Percentiles rank a stretch among this genome's conserved stretches.
Conservation (phyloP, 768 basidiomycete species). For the Tylopilus balloui region DNA sequence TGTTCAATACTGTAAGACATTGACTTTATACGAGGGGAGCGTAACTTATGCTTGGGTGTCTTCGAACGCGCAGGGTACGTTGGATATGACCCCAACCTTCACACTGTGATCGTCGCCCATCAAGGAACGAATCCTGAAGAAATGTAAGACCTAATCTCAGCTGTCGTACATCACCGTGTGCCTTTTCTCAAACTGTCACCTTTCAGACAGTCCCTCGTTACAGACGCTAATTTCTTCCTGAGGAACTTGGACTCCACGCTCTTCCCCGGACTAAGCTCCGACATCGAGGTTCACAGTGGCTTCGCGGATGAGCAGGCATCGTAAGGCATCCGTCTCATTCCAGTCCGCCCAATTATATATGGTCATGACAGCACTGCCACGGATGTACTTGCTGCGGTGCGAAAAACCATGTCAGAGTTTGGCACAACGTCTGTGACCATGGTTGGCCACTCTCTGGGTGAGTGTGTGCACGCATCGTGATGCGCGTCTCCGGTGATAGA, state of each 20-base stretch:
- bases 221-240: constrained; percentile 40
- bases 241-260: constrained; percentile 34
- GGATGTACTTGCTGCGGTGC: constrained; percentile 42
- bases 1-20: constrained; percentile 40
- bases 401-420: constrained; percentile 35
- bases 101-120: constrained; percentile 36
- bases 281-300: constrained; percentile 43
- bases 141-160: constrained; percentile 19
- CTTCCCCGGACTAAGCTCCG: constrained; percentile 47
- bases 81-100: constrained; percentile 42
- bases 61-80: constrained; percentile 42
- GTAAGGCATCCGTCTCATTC: constrained; percentile 29
- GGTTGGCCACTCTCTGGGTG: constrained; percentile 43
- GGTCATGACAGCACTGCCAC: constrained; percentile 34
- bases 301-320: constrained; percentile 42
- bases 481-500: not conserved
- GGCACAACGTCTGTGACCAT: constrained; percentile 37
- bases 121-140: constrained; percentile 33
- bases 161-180: not conserved
- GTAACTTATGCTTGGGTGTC: not conserved
- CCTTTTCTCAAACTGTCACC: not conserved
- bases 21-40: not conserved
- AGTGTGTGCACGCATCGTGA: not conserved
- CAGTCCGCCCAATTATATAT: not conserved
- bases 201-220: constrained; percentile 35